Evolutionary conservation across 2,329 filamentous ascomycete species (phyloP).

Genomic region (Mycosphaerella arachidis): DNA sequence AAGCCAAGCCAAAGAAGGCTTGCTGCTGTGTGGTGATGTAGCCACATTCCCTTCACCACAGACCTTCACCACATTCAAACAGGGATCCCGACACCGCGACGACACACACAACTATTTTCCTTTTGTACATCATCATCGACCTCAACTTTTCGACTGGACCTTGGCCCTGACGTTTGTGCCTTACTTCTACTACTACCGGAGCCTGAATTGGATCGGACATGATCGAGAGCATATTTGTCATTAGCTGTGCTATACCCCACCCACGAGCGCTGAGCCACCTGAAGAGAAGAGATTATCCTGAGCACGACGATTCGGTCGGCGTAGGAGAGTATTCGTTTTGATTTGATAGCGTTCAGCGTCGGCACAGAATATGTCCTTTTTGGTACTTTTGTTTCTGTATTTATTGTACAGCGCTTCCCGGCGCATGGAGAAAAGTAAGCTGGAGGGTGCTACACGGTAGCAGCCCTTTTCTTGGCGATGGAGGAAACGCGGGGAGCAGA

Average conservation of each 20-base stretch:
- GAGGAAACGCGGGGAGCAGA: neutral
- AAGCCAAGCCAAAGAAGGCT: conserved; percentile 53
- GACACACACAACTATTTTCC: neutral
- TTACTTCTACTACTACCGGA: neutral
- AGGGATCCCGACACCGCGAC: conserved; percentile 22
- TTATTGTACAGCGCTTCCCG: neutral
- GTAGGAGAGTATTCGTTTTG: neutral
- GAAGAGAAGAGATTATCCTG: neutral
- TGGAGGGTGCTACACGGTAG: neutral
- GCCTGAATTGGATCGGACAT: neutral
- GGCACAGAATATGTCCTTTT: neutral
- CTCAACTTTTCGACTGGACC: neutral
- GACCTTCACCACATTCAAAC: neutral
- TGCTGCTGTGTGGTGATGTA: conserved; percentile 74
- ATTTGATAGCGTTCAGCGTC: conserved; percentile 1
- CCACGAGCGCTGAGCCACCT: neutral
- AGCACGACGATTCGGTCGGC: neutral
- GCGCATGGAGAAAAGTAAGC: neutral
- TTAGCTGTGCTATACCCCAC: neutral
- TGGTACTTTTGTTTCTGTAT: neutral
- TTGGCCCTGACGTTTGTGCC: neutral
- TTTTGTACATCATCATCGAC: neutral
- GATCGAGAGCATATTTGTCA: neutral
- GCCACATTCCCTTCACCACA: neutral
- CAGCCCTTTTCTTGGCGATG: neutral